Evolutionary conservation across 2,329 filamentous ascomycete species (phyloP), one percentile per base, ranked within the genome.

Genomic region (Metarhizium robertsii): DNA sequence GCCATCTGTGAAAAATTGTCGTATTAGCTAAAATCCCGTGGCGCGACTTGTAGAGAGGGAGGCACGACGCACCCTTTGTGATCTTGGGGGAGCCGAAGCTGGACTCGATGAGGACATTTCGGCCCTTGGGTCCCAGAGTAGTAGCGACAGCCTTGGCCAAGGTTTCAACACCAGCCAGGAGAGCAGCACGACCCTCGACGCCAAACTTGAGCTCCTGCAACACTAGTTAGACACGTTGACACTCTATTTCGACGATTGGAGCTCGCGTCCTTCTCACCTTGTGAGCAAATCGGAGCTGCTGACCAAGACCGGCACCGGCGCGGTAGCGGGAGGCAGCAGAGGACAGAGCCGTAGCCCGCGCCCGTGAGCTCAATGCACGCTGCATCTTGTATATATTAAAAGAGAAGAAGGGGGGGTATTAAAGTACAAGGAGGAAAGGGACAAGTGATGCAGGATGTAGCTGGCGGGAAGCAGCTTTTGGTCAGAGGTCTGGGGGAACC

Each of bases 1-100:
- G 85, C 89, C 89, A 75, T 94, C 88, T 92, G 61, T 16, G 38
- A 53, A 53, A 53, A 29, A 55, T 60, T 68, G 14, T 36, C 42
- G 51, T 42, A 16, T 56, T 52, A 55, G 57, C 52, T 53, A 18
- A 16, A 38, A 29, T 18, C 2, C n/a, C 11, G 13, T 18, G 40
- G 18, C 18, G 16, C 42, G 11, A 10, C 42, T 6, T 7, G 42
- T 48, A 48, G 45, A 30, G 2, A 16, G 13, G 14, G n/a, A n/a
- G n/a, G n/a, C n/a, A n/a, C n/a, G n/a, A 53, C 56, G 34, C 36
- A 96, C 92, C 92, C 81, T 99, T 99, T 68, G 94, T 99, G 76
- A 99, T 99, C 84, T 99, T 99, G 68, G 94, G 94, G 50, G 94
- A 96, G 74, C 94, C 94, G 69, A 96, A 99, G 80, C 90, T 90